Base-by-base conservation (phyloP, 2,329 filamentous ascomycete species). In the Fusarium lyarnte region DNA sequence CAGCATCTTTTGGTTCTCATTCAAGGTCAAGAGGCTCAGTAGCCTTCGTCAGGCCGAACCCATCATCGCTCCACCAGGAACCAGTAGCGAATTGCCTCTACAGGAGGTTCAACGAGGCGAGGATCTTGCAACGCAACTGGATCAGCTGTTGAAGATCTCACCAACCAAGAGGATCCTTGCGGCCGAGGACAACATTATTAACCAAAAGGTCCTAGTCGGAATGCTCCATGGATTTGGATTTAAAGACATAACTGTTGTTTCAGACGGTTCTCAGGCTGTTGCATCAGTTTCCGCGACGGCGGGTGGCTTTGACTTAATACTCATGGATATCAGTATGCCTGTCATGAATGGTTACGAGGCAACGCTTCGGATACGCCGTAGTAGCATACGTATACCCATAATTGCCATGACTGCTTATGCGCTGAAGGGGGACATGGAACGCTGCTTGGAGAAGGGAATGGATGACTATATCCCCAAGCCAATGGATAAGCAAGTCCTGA, bases 241-340 rank as follows among this genome's bases (percentile, higher is more conserved):
- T 17, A 38, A 63, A 0, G 29, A 63, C 1, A 62, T 63, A 8
- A 63, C 60, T 0, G 60, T 63, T 6, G 60, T 63, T 8, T 51
- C 60, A 8, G 60, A 63, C 21, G 60, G 60, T 6, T 29, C 57
- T 12, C 60, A 63, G 2, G 60, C 57, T 5, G 60, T 62, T 6
- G 51, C 60, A 2, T 51, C 17, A n/a, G 10, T 63, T 5, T 23
- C 33, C 2, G 21, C 21, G 6, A 31, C 17, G 4, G 8, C 43
- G 1, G 5, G 31, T 6, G 4, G 13, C 0, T 63, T 52, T 29
- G 60, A 63, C 35, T 14, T 63, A 2, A 27, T 63, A 42, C 57
- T 63, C 3, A 63, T 63, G 60, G 60, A 63, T 33, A 63, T 63
- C 16, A 63, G 60, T 12, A 63, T 63, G 60, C 60, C 60, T 0